Evolutionary conservation across 73 alveolate genomes (phyloP).

Genomic region (Blepharisma japonicum): DNA sequence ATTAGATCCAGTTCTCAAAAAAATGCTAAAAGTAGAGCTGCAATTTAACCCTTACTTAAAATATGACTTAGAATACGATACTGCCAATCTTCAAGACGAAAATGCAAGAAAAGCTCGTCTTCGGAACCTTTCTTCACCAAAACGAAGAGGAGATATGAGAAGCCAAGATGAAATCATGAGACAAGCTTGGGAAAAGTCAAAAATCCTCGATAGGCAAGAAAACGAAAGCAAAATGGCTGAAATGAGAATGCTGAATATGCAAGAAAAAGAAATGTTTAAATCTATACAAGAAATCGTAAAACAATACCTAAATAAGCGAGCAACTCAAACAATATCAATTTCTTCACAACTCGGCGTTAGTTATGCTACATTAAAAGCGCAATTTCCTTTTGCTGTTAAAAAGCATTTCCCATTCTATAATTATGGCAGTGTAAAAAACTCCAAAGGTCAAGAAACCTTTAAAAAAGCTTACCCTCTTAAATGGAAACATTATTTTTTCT

Average conservation of each 20-base stretch:
- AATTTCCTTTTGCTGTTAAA: not conserved
- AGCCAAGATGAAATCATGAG: conserved; percentile 11
- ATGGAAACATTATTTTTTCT: conserved; percentile 6
- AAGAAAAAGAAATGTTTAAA: conserved; percentile 12
- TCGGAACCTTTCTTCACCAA: not conserved
- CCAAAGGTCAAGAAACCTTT: not conserved
- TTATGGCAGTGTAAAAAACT: not conserved
- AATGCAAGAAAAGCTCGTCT: not conserved
- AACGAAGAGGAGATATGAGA: not conserved
- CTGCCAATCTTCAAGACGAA: conserved; percentile 8
- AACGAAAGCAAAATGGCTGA: not conserved
- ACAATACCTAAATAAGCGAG: not conserved
- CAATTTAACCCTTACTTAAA: not conserved
- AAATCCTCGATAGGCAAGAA: not conserved
- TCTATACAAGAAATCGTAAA: not conserved
- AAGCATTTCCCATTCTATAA: conserved; percentile 7
- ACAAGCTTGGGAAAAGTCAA: not conserved
- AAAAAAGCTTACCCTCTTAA: not conserved
- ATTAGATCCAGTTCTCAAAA: conserved; percentile 6
- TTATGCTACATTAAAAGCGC: not conserved
- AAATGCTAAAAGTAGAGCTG: conserved; percentile 13
- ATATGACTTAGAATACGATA: conserved; percentile 12
- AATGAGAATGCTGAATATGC: not conserved
- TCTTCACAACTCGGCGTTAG: not conserved
- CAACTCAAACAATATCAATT: not conserved